Conservation (phyloP, 305 asterid species). For the Euphrasia arctica region DNA sequence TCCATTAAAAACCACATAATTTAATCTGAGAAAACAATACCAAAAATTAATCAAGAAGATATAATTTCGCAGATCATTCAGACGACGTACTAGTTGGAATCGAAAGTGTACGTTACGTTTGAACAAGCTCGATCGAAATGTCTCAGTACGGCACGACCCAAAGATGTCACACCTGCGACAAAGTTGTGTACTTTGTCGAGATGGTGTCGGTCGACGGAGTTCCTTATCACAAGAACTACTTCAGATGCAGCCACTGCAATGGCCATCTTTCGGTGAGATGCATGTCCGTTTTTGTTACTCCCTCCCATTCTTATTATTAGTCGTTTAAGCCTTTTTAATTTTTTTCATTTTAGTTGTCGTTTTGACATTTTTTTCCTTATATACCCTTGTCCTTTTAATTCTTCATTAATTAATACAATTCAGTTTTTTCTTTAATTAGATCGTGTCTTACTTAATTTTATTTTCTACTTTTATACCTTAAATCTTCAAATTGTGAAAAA, state of each 20-base stretch:
- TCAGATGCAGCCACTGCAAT: constrained; percentile 62
- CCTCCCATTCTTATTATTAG: too few relatives aligned
- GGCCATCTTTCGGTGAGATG: constrained; percentile 48
- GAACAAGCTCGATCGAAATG: constrained; percentile 24
- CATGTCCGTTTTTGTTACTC: too few relatives aligned
- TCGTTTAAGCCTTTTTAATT: too few relatives aligned
- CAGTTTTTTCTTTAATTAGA: too few relatives aligned
- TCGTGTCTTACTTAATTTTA: too few relatives aligned
- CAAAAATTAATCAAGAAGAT: not conserved
- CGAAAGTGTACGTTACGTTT: not conserved
- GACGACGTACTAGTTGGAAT: not conserved
- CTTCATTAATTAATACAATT: too few relatives aligned
- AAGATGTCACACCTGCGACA: constrained; percentile 54
- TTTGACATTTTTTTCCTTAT: too few relatives aligned
- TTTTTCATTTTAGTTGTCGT: too few relatives aligned
- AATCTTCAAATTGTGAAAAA: too few relatives aligned
- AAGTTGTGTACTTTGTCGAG: constrained; percentile 47
- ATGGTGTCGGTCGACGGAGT: constrained; percentile 74
- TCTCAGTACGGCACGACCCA: constrained; percentile 52
- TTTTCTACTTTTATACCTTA: too few relatives aligned
- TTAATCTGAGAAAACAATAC: not conserved
- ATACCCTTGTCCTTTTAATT: too few relatives aligned
- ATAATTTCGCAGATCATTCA: not conserved
- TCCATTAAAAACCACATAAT: not conserved
- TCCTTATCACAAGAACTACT: constrained; percentile 63